A percentile compares a stretch with the other conserved stretches of the same genome.
Evolutionary conservation across 768 basidiomycete species (phyloP).

Genomic region (Mrakia frigida): DNA sequence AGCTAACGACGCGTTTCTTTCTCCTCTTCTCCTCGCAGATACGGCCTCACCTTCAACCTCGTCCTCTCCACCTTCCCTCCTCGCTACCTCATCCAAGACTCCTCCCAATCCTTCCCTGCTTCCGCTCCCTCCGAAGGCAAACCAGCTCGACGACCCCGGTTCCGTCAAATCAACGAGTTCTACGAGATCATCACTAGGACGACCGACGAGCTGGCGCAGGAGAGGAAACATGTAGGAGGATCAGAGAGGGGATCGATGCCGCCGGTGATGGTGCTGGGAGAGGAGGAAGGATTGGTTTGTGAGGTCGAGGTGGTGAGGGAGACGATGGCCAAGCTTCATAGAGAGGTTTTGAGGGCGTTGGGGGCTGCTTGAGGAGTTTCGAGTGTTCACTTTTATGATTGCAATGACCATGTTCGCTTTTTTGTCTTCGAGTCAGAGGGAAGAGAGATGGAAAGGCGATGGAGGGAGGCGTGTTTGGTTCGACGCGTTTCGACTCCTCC

Average conservation of each 20-base stretch:
- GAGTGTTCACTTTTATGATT: no score
- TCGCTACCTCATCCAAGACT: conserved; percentile 27
- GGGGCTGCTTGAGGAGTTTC: no score
- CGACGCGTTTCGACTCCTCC: no score
- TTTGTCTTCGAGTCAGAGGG: no score
- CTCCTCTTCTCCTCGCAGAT: not conserved
- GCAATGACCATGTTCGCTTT: no score
- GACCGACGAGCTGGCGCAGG: not conserved
- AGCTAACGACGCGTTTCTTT: not conserved
- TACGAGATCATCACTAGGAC: not conserved
- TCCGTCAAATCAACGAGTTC: not conserved
- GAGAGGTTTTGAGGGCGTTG: not conserved
- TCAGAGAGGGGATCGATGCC: not conserved
- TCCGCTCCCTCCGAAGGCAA: not conserved
- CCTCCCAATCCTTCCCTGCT: conserved; percentile 3
- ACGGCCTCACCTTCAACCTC: conserved; percentile 18
- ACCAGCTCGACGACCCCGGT: not conserved
- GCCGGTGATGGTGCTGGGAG: conserved; percentile 12
- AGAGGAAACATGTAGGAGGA: no score
- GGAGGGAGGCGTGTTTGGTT: no score
- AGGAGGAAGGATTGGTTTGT: conserved; percentile 14
- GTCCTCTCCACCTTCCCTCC: conserved; percentile 2
- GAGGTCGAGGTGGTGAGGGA: not conserved
- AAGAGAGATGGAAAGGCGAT: no score
- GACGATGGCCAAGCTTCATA: not conserved